A percentile compares a stretch with the other conserved stretches of the same genome.
These are phyloP conservation scores for Tagetes patula DNA, from an alignment of 129 eudicot species.

Conservation along the genomic window DNA sequence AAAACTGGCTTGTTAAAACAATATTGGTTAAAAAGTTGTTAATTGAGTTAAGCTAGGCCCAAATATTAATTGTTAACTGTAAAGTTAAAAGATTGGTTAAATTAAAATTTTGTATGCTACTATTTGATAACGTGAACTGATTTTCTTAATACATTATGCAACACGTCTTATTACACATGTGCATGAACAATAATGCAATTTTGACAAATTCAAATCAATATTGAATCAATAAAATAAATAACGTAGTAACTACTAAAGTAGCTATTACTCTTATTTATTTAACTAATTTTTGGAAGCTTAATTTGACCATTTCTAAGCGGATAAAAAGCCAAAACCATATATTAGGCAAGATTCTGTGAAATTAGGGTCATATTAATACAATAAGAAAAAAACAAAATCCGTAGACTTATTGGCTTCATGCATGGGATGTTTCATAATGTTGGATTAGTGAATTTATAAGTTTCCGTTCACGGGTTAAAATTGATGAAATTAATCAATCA, in stretches of 20 bases:
- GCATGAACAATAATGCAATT: not conserved
- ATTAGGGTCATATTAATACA: constrained; percentile 7
- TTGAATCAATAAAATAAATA: not conserved
- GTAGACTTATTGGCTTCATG: not conserved
- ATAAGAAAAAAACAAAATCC: constrained; percentile 4
- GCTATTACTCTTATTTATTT: not conserved
- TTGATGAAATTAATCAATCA: too few species aligned
- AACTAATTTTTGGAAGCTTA: not conserved
- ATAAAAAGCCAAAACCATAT: constrained; percentile 32
- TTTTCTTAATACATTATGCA: not conserved
- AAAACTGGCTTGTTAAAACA: too few species aligned
- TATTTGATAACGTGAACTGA: not conserved
- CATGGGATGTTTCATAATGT: constrained; percentile 10
- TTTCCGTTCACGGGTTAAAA: too few species aligned
- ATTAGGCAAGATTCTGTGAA: constrained; percentile 30
- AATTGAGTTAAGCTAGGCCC: too few species aligned
- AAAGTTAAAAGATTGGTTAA: too few species aligned
- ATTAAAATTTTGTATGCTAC: not conserved
- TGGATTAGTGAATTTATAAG: too few species aligned
- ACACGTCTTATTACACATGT: not conserved
- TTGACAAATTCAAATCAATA: not conserved
- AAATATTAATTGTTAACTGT: too few species aligned
- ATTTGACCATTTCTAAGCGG: constrained; percentile 31
- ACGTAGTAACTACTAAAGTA: constrained; percentile 10
- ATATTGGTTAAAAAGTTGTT: too few species aligned